A percentile compares a stretch with the other conserved stretches of the same genome.
These are phyloP conservation scores for Fusarium praegraminearum DNA, from an alignment of 2,329 filamentous ascomycete species.

Conservation along the genomic window DNA sequence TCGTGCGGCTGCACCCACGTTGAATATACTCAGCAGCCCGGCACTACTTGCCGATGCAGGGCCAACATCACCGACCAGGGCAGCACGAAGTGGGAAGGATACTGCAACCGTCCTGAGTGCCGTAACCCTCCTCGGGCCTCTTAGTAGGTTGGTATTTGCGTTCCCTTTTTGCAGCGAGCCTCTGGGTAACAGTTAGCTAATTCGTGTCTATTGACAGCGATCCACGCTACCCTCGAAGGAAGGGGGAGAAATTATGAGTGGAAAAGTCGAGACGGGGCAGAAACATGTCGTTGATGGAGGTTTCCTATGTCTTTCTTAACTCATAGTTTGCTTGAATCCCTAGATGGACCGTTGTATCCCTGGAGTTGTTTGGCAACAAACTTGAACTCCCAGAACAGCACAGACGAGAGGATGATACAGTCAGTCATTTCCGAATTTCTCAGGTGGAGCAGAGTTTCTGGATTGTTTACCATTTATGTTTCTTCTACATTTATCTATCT, in stretches of 20 bases:
- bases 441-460: slow-evolving; percentile 2
- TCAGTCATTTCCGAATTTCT: slow-evolving; percentile 40
- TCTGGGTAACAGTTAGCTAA: slow-evolving; percentile 26
- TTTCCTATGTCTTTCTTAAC: slow-evolving; percentile 23
- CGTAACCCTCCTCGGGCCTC: slow-evolving; percentile 47
- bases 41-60: slow-evolving; percentile 47
- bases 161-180: slow-evolving; percentile 16
- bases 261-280: slow-evolving; percentile 1
- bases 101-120: slow-evolving; percentile 50
- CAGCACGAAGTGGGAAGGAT: slow-evolving; percentile 50
- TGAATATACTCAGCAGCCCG: slow-evolving; percentile 46
- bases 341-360: slow-evolving; percentile 41
- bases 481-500: slow-evolving; percentile 27
- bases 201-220: slow-evolving; percentile 24
- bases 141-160: slow-evolving; percentile 44
- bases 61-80: slow-evolving; percentile 46
- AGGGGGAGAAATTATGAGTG: slow-evolving; percentile 43
- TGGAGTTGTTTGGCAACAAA: slow-evolving; percentile 34
- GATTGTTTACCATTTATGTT: slow-evolving; percentile 8
- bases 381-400: slow-evolving; percentile 37
- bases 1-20: slow-evolving; percentile 50
- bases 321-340: slow-evolving; percentile 19
- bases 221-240: slow-evolving; percentile 40
- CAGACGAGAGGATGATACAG: slow-evolving; percentile 39
- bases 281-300: slow-evolving; percentile 8